phyloP scores from a whole-genome alignment of 768 basidiomycete genomes.

The Pleurotus giganteus region DNA sequence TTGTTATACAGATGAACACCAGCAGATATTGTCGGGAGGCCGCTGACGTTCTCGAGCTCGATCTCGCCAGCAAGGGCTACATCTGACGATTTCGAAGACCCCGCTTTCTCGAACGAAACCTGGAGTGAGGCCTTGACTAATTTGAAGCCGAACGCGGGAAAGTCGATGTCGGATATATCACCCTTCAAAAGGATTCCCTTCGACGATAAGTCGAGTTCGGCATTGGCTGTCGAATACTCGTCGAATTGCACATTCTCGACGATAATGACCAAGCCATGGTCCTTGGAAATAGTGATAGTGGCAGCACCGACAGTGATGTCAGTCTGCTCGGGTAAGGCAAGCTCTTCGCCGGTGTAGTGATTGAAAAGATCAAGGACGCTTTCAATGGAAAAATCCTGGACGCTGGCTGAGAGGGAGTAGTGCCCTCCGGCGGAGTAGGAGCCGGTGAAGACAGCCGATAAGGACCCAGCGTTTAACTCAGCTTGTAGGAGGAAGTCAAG shows the following conservation, averaged over 20 bases:
- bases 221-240: neutral
- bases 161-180: neutral
- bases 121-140: slow-evolving; percentile 1
- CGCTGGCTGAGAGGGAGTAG: slow-evolving; percentile 2
- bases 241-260: neutral
- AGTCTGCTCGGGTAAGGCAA: neutral
- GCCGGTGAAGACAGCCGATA: neutral
- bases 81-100: neutral
- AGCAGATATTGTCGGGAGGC: neutral
- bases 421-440: neutral
- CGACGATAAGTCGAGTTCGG: neutral
- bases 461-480: neutral
- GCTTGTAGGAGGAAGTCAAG: slow-evolving; percentile 6
- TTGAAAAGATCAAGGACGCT: slow-evolving; percentile 7
- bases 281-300: slow-evolving; percentile 2
- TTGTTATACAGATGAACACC: slow-evolving; percentile 4
- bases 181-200: neutral
- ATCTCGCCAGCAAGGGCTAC: slow-evolving; percentile 7
- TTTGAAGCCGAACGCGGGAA: neutral
- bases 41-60: neutral
- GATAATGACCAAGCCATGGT: neutral
- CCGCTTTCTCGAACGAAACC: neutral
- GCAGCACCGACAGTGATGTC: slow-evolving; percentile 3
- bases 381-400: slow-evolving; percentile 1
- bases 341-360: neutral